Evolutionary conservation across 306 rosid species (phyloP), one percentile per base, ranked within the genome.

Genomic region (Malus fusca): DNA sequence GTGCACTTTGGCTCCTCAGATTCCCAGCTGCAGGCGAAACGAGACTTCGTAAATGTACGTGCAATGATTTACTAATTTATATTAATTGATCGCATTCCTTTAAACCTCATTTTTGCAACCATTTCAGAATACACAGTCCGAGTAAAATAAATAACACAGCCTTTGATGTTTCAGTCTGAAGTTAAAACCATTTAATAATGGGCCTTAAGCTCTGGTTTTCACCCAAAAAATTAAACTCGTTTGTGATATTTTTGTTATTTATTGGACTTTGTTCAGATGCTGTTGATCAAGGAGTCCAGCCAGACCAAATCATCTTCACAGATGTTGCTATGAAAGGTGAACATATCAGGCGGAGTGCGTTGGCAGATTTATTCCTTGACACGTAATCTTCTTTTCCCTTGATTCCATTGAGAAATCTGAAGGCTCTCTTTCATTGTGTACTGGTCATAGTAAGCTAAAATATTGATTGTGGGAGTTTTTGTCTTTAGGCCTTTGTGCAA

Each of bases 1-100:
- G 99, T 77, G 99, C 93, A 23, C 97, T 96, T 73, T 96, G 99
- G 99, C 99, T 96, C 75, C 90, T 96, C 71, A 88, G 91, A 86
- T 96, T 96, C 83, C 99, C 99, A 46, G 99, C 99, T 26, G 94
- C 98, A 51, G 99, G 99, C 12, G 99, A 92, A 89, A 88, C 87
- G 91, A 89, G 97, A 80, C 85, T 96, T 74, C 87, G 94, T 30
- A 81, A 92, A 79, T 92, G 99, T 96, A 84, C 14, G 99, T 79
- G 53, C 40, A 14, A 42, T 76, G 11, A 44, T 76, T 78, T 35
- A 30, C 17, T 35, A 8, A 18, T 25, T 22, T 1, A 11, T 42
- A 1, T 6, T 19, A 43, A 14, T 11, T 28, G 17, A 33, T 35
- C 13, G 7, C 17, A 14, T 5, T 40, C 2, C 13, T 6, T 17